Percentiles rank a stretch among this genome's conserved stretches.
These are phyloP conservation scores for Polyplosphaeria fusca DNA, from an alignment of 495 filamentous ascomycete species.

Conservation along the genomic window DNA sequence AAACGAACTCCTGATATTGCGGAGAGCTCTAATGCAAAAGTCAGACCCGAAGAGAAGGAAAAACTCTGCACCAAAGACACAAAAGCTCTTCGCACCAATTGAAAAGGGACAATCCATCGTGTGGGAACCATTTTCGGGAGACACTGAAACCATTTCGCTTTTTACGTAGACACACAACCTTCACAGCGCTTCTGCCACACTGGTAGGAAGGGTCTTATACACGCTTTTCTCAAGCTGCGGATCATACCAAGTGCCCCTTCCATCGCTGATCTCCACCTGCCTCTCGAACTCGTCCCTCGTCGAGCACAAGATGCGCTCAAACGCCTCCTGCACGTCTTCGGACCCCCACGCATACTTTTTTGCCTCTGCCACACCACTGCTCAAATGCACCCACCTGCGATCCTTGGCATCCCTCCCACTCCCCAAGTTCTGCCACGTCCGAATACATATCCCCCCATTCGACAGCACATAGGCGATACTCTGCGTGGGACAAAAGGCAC, in stretches of 20 bases:
- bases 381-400: conserved; percentile 10
- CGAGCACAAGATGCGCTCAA: conserved; percentile 14
- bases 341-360: background rate
- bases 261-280: conserved; percentile 13
- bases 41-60: no score
- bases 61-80: background rate
- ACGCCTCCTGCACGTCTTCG: conserved; percentile 15
- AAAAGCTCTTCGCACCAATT: no score
- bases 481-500: conserved; percentile 19
- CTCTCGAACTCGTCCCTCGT: conserved; percentile 22
- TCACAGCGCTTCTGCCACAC: conserved; percentile 1
- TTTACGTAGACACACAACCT: no score
- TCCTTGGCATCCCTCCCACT: conserved; percentile 9
- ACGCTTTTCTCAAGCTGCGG: conserved; percentile 1
- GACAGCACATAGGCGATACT: background rate
- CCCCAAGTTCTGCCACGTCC: conserved; percentile 21
- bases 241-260: conserved; percentile 14
- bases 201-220: conserved; percentile 16
- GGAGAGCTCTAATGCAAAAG: no score
- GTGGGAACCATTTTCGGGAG: background rate
- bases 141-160: no score
- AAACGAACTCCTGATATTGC: no score
- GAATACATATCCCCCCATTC: background rate
- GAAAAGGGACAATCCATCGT: background rate
- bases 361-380: background rate